Conservation (phyloP, 352 stramenopile species). For the Blastocystis hominis region DNA sequence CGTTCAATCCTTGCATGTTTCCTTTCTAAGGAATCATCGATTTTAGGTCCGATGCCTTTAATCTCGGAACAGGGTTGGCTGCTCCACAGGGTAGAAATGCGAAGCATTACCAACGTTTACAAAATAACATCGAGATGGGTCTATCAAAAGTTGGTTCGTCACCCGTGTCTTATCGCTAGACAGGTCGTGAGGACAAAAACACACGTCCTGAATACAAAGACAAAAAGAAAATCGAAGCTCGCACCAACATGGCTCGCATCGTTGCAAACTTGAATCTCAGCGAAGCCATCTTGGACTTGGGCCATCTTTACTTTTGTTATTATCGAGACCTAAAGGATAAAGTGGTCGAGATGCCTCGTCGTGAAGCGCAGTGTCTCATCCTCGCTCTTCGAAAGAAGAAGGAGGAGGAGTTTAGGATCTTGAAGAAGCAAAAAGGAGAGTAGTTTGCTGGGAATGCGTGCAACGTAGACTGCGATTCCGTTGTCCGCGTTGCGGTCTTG, state of each 20-base stretch:
- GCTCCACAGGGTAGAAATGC: not conserved
- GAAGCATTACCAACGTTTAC: not conserved
- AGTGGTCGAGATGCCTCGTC: conserved; percentile 39
- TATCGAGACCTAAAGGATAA: conserved; percentile 39
- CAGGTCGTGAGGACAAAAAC: conserved; percentile 29
- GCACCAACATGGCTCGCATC: conserved; percentile 25
- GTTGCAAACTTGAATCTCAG: not conserved
- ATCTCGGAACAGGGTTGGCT: not conserved
- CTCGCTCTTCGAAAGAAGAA: conserved; percentile 16
- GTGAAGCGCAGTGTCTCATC: conserved; percentile 49
- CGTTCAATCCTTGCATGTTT: conserved; percentile 1
- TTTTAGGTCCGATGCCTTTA: conserved; percentile 22
- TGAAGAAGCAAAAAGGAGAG: not conserved
- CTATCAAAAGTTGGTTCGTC: not conserved
- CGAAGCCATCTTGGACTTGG: conserved; percentile 30
- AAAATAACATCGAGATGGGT: conserved; percentile 44
- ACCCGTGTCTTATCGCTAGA: not conserved
- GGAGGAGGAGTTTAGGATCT: not conserved
- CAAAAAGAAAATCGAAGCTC: conserved; percentile 31
- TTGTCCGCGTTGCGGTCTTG: not conserved
- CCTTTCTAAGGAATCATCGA: not conserved
- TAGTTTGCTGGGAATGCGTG: not conserved
- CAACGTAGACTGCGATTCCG: not conserved
- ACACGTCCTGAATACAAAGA: conserved; percentile 51
- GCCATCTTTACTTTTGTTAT: conserved; percentile 32